Evolutionary conservation across 169 alveolate genomes (phyloP), one percentile per base, ranked within the genome.

Genomic region (Plasmodium gonderi): DNA sequence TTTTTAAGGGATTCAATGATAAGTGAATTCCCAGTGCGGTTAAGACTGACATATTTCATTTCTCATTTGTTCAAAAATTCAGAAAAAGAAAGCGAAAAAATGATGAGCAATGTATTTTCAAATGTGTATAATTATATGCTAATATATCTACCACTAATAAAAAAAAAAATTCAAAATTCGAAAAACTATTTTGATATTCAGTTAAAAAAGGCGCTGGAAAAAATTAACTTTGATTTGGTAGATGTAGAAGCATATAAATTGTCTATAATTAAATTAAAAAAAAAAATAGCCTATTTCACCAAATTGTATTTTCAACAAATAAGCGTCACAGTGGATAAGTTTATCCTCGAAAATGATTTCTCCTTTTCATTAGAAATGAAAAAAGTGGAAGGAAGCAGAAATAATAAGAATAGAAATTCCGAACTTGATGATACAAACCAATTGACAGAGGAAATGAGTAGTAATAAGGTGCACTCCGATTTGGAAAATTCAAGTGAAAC

Each of bases 251-350:
- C 94, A 2, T 90, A 90, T 44, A 90, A 76, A 64, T 38, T 29
- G 40, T 77, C 94, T 17, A 90, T 90, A 12, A 44, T 47, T 3
- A 90, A 90, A 51, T 67, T 90, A 8, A 90, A 90, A 47, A 78
- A 49, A 26, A 65, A 77, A 77, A 78, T 90, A 9, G 74, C 74
- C 14, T 90, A 90, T 49, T 90, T 77, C 26, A 54, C 94, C 9
- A 76, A 90, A 29, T 65, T 90, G 42, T 90, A 77, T 45, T 90
- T 90, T 67, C 94, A 90, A 54, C 94, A 90, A 79, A 77, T 90
- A 14, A 42, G 75, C 26, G 60, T 90, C 23, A 77, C 94, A 8
- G 81, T 90, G n/a, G 94, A 90, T 45, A 90, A 44, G 31, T 79
- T 90, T 79, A 44, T 90, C 9, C 8, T 65, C 9, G 77, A 90